Base-by-base conservation (phyloP, 768 basidiomycete species). In the Cystofilobasidium ferigula region DNA sequence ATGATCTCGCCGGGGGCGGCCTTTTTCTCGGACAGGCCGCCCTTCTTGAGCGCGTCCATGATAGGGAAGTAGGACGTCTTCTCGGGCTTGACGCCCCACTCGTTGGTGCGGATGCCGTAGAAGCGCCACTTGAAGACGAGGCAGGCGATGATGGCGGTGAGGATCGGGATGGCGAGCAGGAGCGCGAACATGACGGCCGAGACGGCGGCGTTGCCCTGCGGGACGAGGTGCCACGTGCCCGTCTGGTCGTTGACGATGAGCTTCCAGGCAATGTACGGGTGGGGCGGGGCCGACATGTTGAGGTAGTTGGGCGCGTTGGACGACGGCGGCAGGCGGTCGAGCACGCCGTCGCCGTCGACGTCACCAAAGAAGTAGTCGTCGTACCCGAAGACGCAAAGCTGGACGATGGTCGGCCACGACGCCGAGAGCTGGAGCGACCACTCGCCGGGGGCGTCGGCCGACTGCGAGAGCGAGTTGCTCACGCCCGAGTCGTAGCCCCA, bases 301-400 rank as follows among this genome's bases (percentile, higher is more conserved):
- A 93, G 78, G 74, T 84, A 94, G 75, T 92, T 93, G 34, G 89
- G 83, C 0, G 89, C 86, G 30, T 82, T 82, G 6, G 77, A 72
- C 76, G 93, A 93, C 26, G 92, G 92, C 16, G 92, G 89, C 9
- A 94, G 82, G 62, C 92, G 88, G 71, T 94, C 92, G 71, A 95
- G 79, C 59, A 92, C 78, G 58, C 88, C 89, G 72, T 95, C 92
- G 34, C 80, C 84, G 72, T 95, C 92, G 16, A 83, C 78, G 71
- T 95, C 92, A 67, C 92, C 92, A 71, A 93, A 94, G 78, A 86
- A 95, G 78, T 83, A 95, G 71, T 93, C 84, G 73, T 93, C 90
- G 74, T 84, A 92, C 64, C 84, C 86, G 80, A 85, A 94, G 61
- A 94, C 86, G 77, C 94, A 93, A 63, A 94, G 80, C 75, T 95